Base-by-base conservation (phyloP, 2,329 filamentous ascomycete species). In the Verticillium tricorpus region DNA sequence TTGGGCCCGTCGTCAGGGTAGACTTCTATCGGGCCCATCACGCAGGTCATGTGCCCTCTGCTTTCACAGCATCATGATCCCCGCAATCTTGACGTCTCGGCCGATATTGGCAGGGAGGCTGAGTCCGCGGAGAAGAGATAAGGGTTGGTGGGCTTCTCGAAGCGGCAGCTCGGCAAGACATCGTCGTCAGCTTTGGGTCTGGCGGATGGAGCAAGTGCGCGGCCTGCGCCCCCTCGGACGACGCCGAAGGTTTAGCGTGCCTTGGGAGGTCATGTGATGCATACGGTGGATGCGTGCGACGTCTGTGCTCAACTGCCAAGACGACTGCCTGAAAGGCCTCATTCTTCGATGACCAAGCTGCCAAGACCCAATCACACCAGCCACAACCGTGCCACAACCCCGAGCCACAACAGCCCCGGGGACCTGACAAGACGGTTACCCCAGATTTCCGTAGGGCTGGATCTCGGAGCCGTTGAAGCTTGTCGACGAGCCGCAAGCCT, bases 391-490 rank as follows among this genome's bases (percentile, higher is more conserved):
- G 19, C 45, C 45, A 50, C 45, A 50, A 11, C 45, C 45, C 45
- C 19, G 12, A 50, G 45, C 45, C 45, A 50, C 45, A 50, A 7
- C 14, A 15, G 37, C 37, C 37, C 37, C 35, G 35, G 37, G 15
- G 37, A 40, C 37, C 12, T 40, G 37, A n/a, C 37, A 11, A 25
- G 45, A 50, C 19, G 45, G 59, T 60, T 65, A 66, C 64, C 64
- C 64, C 64, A 60, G 64, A 64, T 59, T 66, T 54, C 59, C 57
- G 39, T 65, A 65, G 63, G 63, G 63, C 63, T 65, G 63, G 45
- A 65, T 60, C 50, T 56, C 58, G 60, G 56, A 60, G n/a, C 52
- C 58, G 56, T 39, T 58, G 61, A 65, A 63, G 63, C 60, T 66
- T 58, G 58, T 58, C 56, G 55, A 63, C 54, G 50, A 57, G 35